Evolutionary conservation across 176 grass and related monocot species (phyloP), one percentile per base, ranked within the genome.

Genomic region (Pontederia crassipes): DNA sequence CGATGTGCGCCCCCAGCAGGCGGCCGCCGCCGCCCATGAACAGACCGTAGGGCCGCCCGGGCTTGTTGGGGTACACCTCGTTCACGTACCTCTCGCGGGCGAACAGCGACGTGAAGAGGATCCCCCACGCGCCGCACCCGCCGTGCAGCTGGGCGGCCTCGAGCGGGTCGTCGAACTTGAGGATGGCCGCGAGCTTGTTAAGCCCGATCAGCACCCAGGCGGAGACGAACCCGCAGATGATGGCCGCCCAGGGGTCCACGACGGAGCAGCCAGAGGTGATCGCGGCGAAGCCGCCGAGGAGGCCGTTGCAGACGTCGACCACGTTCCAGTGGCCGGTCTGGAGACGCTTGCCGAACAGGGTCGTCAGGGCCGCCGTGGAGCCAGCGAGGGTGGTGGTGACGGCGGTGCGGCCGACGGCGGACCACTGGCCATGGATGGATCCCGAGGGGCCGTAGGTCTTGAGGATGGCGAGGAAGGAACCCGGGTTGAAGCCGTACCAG

Each of bases 321-420:
- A 87, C 86, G 68, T 95, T 95, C 90, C 90, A 95, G 86, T 95
- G 86, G 9, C 86, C 86, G 27, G 90, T 95, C 65, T 90, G 90
- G 15, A 95, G 83, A 11, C 80, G 83, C 69, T 90, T 95, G 8
- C 86, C 86, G 72, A 95, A 95, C 27, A 95, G 86, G 2, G 90
- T 95, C 48, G 90, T 95, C 28, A 95, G 83, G 11, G 83, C 90
- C 3, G 86, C 90, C 18, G 89, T 75, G 84, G 86, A 90, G 57
- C 90, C 90, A 0, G 86, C 78, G 10, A 95, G 83, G 28, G 90
- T 95, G 45, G 90, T 90, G 29, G 90, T 95, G 8, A 90, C 90
- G 69, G 86, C 90, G 14, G 90, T 87, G 70, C 90, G 90, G 14
- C 90, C 90, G n/a, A 95, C 83, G 47, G 69, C 90, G 0, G 90